These are phyloP conservation scores for Barnettozyma sucrosica DNA, from an alignment of 805 yeast genomes.

Conservation along the genomic window DNA sequence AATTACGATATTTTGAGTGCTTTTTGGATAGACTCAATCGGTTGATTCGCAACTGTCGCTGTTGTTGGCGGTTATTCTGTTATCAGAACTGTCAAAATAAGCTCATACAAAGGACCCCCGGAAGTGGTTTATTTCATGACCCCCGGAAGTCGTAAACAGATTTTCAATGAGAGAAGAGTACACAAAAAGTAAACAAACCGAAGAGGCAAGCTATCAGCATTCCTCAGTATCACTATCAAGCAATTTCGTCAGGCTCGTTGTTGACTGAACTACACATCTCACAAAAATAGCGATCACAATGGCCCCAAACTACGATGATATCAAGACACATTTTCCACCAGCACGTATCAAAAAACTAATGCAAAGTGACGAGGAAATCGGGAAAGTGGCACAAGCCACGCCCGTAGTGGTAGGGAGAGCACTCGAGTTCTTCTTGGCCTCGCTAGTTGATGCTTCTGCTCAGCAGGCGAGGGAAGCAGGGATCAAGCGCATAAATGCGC, in stretches of 20 bases:
- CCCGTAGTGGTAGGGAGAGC: slow-evolving; percentile 98
- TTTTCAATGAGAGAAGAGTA: no score
- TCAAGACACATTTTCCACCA: slow-evolving; percentile 82
- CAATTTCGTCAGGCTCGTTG: not conserved
- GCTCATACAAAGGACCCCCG: not conserved
- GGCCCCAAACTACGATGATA: slow-evolving; percentile 31
- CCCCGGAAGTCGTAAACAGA: not conserved
- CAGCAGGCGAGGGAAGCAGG: slow-evolving; percentile 71
- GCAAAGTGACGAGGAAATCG: slow-evolving; percentile 98
- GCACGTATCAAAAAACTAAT: slow-evolving; percentile 93
- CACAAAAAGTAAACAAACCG: not conserved
- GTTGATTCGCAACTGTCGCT: not conserved
- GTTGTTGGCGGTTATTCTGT: not conserved
- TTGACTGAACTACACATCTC: not conserved
- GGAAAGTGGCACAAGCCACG: slow-evolving; percentile 97
- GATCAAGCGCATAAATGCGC: slow-evolving; percentile 74
- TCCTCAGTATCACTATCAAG: not conserved
- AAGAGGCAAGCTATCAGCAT: not conserved
- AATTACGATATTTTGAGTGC: not conserved
- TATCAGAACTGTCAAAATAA: not conserved
- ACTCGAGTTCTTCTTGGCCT: slow-evolving; percentile 83
- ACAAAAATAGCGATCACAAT: slow-evolving; percentile 4
- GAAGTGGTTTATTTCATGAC: not conserved
- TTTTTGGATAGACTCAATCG: not conserved
- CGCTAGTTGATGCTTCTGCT: slow-evolving; percentile 79